A percentile compares a stretch with the other conserved stretches of the same genome.
Evolutionary conservation across 108 stramenopile species (phyloP).

Genomic region (Skeletonema marinoi): DNA sequence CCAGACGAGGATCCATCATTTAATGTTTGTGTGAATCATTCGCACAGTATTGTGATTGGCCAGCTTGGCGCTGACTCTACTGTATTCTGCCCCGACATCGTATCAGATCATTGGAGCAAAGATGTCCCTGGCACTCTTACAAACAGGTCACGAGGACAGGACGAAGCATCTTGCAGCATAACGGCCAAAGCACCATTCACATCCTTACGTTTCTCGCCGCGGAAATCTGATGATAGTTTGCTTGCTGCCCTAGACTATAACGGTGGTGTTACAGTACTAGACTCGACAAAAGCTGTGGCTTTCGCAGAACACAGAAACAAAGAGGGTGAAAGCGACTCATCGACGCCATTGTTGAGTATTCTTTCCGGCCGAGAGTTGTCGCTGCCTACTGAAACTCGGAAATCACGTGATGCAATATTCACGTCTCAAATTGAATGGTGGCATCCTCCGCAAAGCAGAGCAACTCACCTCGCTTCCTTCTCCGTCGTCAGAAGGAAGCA

Average conservation of each 20-base stretch:
- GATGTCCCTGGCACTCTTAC: background rate
- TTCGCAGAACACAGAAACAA: background rate
- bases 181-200: constrained; percentile 18
- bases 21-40: constrained; percentile 5
- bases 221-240: constrained; percentile 2
- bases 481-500: background rate
- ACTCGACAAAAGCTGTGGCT: constrained; percentile 55
- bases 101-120: constrained; percentile 31
- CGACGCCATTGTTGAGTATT: background rate
- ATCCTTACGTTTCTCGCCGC: constrained; percentile 42
- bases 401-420: background rate
- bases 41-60: constrained; percentile 27
- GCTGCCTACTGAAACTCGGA: background rate
- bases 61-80: constrained; percentile 55
- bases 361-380: background rate
- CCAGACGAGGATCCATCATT: background rate
- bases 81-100: constrained; percentile 42
- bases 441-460: constrained; percentile 4
- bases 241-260: constrained; percentile 78
- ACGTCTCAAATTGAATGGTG: constrained; percentile 50
- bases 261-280: constrained; percentile 66
- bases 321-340: background rate
- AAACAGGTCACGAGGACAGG: background rate
- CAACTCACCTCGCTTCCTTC: constrained; percentile 12
- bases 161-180: constrained; percentile 5